Evolutionary conservation across 176 grass and related monocot genomes (phyloP).

Genomic region (Zoysia japonica): DNA sequence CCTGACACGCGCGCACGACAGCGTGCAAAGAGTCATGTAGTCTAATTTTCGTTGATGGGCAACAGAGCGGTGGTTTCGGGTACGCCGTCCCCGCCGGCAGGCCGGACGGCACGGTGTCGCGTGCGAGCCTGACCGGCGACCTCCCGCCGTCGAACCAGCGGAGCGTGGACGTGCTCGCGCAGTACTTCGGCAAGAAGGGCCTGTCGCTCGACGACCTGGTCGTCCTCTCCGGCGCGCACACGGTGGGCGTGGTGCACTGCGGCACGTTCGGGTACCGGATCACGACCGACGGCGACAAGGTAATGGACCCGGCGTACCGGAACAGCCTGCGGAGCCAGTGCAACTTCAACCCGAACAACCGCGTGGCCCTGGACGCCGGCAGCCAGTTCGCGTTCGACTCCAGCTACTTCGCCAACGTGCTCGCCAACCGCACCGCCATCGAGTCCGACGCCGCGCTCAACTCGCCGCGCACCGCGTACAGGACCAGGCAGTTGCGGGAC

Average conservation of each 20-base stretch:
- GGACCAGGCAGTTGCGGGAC: conserved; percentile 23
- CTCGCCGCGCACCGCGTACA: conserved; percentile 24
- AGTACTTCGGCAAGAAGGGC: conserved; percentile 42
- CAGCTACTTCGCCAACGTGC: conserved; percentile 53
- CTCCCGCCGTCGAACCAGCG: conserved; percentile 38
- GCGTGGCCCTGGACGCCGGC: conserved; percentile 44
- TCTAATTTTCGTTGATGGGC: no score
- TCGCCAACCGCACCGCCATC: conserved; percentile 45
- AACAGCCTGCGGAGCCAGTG: conserved; percentile 38
- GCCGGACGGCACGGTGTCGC: conserved; percentile 61
- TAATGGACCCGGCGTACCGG: conserved; percentile 40
- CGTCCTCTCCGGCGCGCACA: conserved; percentile 57
- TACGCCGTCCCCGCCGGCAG: conserved; percentile 54
- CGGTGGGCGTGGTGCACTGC: conserved; percentile 33
- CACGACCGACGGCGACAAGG: conserved; percentile 31
- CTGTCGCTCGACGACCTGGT: conserved; percentile 63
- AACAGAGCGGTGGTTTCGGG: conserved; percentile 47
- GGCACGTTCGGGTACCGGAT: conserved; percentile 40
- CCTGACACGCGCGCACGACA: background rate
- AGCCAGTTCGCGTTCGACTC: conserved; percentile 44
- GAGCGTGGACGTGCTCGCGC: conserved; percentile 37
- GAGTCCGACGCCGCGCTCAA: conserved; percentile 55
- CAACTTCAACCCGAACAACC: conserved; percentile 21
- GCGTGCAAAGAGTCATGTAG: background rate
- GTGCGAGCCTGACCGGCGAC: conserved; percentile 27